Base-by-base conservation (phyloP, 1,139 yeast species). In the Pichia cactophila region DNA sequence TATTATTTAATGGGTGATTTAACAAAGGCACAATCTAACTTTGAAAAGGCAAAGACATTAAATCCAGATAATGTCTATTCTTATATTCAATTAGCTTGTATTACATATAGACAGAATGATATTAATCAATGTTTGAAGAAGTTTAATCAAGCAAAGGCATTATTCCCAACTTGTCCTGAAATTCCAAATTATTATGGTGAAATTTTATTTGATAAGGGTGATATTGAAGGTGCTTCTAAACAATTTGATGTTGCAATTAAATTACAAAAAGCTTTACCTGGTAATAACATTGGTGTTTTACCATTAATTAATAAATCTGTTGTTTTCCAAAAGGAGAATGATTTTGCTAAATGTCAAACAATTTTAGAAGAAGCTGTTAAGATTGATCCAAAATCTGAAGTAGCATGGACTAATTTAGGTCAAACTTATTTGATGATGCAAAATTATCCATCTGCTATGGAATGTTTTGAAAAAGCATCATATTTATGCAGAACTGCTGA, bases 181-280 rank as follows among this genome's bases (percentile, higher is more conserved):
- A 86, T 89, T 60, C 95, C 94, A 70, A 90, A 89, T 73, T 94
- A 90, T 69, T 88, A 83, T 64, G 98, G 97, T 64, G 98, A 92
- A 72, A 84, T 92, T 48, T 75, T 90, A 62, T 82, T 89, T 56
- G 97, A 92, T 65, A 78, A 80, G 61, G 85, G 86, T 61, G 86
- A 86, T 58, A 72, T 78, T 52, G 77, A 70, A 42, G 83, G 77
- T 56, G 96, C 98, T 53, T 70, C 80, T 53, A 80, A 81, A 66
- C 92, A 89, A 72, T 92, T 89, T 66, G 96, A 90, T 58, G 78
- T 79, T 61, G 90, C 98, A 51, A 83, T 83, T 50, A 81, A 87
- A 66, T 75, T 92, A 63, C 97, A 90, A 68, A 75, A 76, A 69
- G 82, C 83, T 50, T 69, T 78, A 59, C 76, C 79, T 48, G 70